phyloP scores from a whole-genome alignment of 176 grass and related monocot genomes.

The Juncus effusus region DNA sequence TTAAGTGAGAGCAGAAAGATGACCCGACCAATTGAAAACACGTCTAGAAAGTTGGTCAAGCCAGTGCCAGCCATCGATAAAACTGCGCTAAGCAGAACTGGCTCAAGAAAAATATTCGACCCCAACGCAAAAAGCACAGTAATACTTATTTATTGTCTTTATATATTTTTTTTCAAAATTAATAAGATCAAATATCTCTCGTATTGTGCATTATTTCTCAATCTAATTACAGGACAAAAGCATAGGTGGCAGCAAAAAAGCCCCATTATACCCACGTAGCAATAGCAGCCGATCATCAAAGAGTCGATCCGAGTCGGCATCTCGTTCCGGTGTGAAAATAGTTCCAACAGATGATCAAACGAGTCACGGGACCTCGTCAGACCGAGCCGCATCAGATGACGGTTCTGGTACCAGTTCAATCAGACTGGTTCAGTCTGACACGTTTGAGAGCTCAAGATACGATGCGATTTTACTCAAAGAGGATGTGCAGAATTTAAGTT shows the following conservation, averaged over 20 bases:
- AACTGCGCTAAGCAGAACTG: conserved; percentile 5
- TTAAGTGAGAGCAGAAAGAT: conserved; percentile 3
- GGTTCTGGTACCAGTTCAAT: conserved; percentile 12
- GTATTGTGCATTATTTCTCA: not conserved
- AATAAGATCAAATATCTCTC: not conserved
- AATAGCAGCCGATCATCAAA: conserved; percentile 8
- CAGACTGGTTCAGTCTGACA: not conserved
- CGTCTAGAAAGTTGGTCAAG: not conserved
- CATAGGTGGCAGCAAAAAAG: not conserved
- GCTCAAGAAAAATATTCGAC: conserved; percentile 11
- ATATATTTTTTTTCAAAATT: not conserved
- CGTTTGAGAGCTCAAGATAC: conserved; percentile 20
- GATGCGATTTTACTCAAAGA: conserved; percentile 22
- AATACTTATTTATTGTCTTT: not conserved
- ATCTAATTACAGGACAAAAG: conserved; percentile 14
- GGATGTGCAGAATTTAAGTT: conserved; percentile 18
- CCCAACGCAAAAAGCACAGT: conserved; percentile 19
- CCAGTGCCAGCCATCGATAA: not conserved
- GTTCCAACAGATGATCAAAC: conserved; percentile 18
- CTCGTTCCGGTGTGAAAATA: conserved; percentile 12
- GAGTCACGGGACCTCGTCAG: conserved; percentile 1
- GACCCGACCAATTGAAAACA: not conserved
- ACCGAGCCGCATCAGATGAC: conserved; percentile 18
- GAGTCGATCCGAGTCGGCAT: not conserved
- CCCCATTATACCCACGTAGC: conserved; percentile 15